Evolutionary conservation across 495 filamentous ascomycete species (phyloP).

Genomic region (Aspergillus indologenus): DNA sequence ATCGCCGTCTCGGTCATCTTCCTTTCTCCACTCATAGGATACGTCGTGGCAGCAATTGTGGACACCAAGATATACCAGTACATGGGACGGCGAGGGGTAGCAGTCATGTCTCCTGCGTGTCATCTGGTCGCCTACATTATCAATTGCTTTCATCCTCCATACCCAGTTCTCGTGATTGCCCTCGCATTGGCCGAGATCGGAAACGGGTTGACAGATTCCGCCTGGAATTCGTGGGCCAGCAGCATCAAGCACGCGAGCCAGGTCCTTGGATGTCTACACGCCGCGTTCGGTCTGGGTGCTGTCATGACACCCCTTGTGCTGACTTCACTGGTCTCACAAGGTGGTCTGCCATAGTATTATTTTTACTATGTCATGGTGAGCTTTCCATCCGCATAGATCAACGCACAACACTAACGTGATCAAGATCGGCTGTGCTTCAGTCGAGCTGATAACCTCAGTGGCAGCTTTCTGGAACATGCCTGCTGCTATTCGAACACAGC

Average conservation of each 20-base stretch:
- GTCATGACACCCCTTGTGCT: too few relatives aligned
- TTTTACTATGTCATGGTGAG: slow-evolving; percentile 61
- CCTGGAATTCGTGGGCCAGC: slow-evolving; percentile 61
- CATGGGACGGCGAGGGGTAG: slow-evolving; percentile 70
- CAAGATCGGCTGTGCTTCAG: too few relatives aligned
- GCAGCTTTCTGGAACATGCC: too few relatives aligned
- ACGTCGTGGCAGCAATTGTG: slow-evolving; percentile 48
- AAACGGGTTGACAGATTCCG: slow-evolving; percentile 55
- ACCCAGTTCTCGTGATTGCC: slow-evolving; percentile 52
- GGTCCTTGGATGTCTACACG: slow-evolving; percentile 55
- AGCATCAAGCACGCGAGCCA: slow-evolving; percentile 56
- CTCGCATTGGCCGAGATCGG: slow-evolving; percentile 55
- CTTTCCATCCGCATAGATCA: too few relatives aligned
- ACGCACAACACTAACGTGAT: too few relatives aligned
- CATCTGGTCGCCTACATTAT: slow-evolving; percentile 59
- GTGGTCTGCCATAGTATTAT: slow-evolving; percentile 48
- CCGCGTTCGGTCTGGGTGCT: slow-evolving; percentile 56
- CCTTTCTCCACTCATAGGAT: slow-evolving; percentile 56
- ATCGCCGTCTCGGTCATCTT: slow-evolving; percentile 56
- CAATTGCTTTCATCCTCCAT: slow-evolving; percentile 54
- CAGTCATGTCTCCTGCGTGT: slow-evolving; percentile 57
- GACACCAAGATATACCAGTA: slow-evolving; percentile 53
- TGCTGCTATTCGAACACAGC: too few relatives aligned
- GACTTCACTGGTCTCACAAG: too few relatives aligned
- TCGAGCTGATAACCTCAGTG: too few relatives aligned